phyloP scores from a whole-genome alignment of 2,329 filamentous ascomycete genomes.

The Nectriaceae sp. region DNA sequence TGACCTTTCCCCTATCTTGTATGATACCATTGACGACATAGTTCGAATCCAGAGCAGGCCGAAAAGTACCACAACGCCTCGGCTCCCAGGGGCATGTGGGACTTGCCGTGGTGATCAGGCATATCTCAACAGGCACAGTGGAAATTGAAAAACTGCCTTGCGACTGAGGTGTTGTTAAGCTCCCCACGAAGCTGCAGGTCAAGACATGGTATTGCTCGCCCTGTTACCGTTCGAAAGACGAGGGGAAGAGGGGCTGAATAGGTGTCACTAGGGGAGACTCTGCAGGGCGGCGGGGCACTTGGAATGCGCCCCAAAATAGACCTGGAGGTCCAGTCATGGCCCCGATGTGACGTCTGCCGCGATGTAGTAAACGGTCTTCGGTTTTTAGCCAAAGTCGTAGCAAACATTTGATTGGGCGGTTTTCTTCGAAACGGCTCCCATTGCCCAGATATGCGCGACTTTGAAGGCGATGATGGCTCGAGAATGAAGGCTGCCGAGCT shows the following conservation, averaged over 20 bases:
- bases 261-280: neutral
- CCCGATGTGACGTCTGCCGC: neutral
- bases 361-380: neutral
- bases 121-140: conserved; percentile 5
- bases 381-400: neutral
- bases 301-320: neutral
- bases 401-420: neutral
- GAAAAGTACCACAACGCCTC: neutral
- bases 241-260: neutral
- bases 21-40: conserved; percentile 10
- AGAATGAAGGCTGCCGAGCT: no score
- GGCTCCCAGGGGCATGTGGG: conserved; percentile 6
- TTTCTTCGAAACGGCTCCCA: no score
- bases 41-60: conserved; percentile 4
- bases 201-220: neutral
- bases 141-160: conserved; percentile 16
- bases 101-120: conserved; percentile 4
- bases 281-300: neutral
- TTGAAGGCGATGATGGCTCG: no score
- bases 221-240: neutral
- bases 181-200: conserved; percentile 3
- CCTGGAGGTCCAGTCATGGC: neutral
- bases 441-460: no score
- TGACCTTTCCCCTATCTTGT: neutral
- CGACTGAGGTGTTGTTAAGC: neutral